Percentiles rank a stretch among this genome's conserved stretches.
phyloP scores from a whole-genome alignment of 2,329 filamentous ascomycete species.

The Gaeumannomyces tritici region DNA sequence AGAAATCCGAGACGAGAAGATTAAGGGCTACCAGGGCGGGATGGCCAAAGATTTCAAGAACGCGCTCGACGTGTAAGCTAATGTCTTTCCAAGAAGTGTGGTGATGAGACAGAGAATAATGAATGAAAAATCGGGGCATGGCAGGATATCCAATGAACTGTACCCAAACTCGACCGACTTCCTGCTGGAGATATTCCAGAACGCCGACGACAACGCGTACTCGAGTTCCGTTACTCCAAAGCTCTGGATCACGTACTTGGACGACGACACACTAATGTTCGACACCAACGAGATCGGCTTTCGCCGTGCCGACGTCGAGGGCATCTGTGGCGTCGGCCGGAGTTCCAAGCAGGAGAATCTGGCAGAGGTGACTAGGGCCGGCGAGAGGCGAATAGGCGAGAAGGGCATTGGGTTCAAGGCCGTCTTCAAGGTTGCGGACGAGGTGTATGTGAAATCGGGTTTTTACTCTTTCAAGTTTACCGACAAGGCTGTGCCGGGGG shows the following conservation, averaged over 20 bases:
- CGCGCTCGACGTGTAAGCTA: background rate
- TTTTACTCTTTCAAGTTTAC: conserved; percentile 31
- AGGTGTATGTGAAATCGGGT: conserved; percentile 34
- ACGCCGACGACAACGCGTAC: conserved; percentile 32
- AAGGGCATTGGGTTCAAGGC: conserved; percentile 43
- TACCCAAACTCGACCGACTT: conserved; percentile 25
- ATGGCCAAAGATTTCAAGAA: background rate
- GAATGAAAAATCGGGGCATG: background rate
- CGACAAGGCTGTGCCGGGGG: conserved; percentile 16
- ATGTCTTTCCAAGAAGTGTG: no score
- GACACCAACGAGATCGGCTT: conserved; percentile 42
- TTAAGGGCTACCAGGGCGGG: background rate
- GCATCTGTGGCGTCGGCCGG: conserved; percentile 31
- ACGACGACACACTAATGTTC: conserved; percentile 22
- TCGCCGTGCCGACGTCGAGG: conserved; percentile 25
- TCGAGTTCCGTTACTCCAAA: conserved; percentile 10
- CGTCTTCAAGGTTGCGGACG: conserved; percentile 32
- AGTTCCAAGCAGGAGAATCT: no score
- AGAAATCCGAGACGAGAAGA: background rate
- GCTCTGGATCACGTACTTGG: conserved; percentile 7
- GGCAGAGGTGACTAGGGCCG: conserved; percentile 18
- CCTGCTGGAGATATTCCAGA: conserved; percentile 29
- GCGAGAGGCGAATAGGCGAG: conserved; percentile 33
- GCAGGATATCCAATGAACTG: conserved; percentile 14
- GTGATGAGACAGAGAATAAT: background rate